A percentile compares a stretch with the other conserved stretches of the same genome.
phyloP scores from a whole-genome alignment of 805 yeast species.

The Lipomyces yamadae region DNA sequence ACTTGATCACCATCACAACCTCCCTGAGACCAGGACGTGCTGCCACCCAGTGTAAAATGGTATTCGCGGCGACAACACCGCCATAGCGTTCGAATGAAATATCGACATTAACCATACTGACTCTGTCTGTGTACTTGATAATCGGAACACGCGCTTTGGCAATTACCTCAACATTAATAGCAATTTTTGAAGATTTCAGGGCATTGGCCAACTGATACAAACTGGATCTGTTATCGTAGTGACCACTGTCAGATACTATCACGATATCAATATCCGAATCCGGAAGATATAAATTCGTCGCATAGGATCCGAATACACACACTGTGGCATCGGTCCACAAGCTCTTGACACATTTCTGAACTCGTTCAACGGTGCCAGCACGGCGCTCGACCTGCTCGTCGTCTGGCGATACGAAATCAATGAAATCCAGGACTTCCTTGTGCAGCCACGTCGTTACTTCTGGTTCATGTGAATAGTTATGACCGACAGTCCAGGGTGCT shows the following conservation, averaged over 20 bases:
- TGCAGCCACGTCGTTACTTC: conserved; percentile 88
- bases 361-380: conserved; percentile 63
- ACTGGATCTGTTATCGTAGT: conserved; percentile 63
- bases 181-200: conserved; percentile 64
- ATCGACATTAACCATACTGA: conserved; percentile 76
- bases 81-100: conserved; percentile 92
- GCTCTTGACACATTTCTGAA: conserved; percentile 57
- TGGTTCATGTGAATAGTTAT: conserved; percentile 74
- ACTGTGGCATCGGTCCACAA: conserved; percentile 82
- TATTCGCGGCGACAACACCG: conserved; percentile 71
- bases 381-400: conserved; percentile 70
- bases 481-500: conserved; percentile 76
- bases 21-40: conserved; percentile 81
- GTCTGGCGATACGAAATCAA: conserved; percentile 84
- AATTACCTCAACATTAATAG: conserved; percentile 77
- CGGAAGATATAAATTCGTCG: conserved; percentile 90
- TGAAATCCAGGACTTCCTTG: conserved; percentile 81
- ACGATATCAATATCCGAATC: conserved; percentile 97
- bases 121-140: conserved; percentile 81
- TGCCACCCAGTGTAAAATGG: conserved; percentile 74
- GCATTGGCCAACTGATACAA: conserved; percentile 75
- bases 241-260: conserved; percentile 65
- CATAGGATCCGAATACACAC: conserved; percentile 90
- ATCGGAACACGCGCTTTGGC: conserved; percentile 94
- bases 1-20: conserved; percentile 79